phyloP scores from a whole-genome alignment of 805 yeast species.

The Vanderwaltozyma verrucispora region DNA sequence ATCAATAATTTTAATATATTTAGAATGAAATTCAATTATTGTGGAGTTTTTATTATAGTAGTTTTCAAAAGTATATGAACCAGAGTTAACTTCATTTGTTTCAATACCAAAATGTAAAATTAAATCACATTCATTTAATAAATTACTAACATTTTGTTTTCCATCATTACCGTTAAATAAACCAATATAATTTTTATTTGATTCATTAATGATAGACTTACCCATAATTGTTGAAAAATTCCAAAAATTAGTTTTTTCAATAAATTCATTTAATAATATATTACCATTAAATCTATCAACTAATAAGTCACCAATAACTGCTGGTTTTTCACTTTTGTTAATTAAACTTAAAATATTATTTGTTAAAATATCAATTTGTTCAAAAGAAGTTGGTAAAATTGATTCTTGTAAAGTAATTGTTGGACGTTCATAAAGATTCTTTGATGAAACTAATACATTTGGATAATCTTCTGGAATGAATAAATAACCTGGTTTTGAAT shows the following conservation, averaged over 20 bases:
- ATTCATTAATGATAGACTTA: constrained; percentile 64
- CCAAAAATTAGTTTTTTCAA: constrained; percentile 36
- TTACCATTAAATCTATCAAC: constrained; percentile 50
- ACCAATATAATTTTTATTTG: constrained; percentile 55
- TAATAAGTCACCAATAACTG: constrained; percentile 61
- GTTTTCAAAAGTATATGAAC: constrained; percentile 46
- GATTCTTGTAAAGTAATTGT: constrained; percentile 7
- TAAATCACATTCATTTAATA: constrained; percentile 50
- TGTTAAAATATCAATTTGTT: constrained; percentile 28
- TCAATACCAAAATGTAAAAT: constrained; percentile 62
- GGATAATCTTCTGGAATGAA: constrained; percentile 67
- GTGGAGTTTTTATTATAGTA: constrained; percentile 34
- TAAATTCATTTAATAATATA: constrained; percentile 37
- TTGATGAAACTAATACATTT: constrained; percentile 25
- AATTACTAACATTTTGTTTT: constrained; percentile 36
- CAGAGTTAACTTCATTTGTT: constrained; percentile 59
- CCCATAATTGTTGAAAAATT: constrained; percentile 58
- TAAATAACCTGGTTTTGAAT: constrained; percentile 73
- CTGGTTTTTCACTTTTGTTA: constrained; percentile 46
- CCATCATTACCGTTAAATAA: constrained; percentile 58
- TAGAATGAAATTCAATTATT: constrained; percentile 42
- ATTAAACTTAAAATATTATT: constrained; percentile 39
- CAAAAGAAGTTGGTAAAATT: neutral
- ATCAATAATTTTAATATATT: constrained; percentile 39
- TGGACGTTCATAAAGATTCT: constrained; percentile 12